Base-by-base conservation (phyloP, 768 basidiomycete genomes). In the Mycena haematopus region DNA sequence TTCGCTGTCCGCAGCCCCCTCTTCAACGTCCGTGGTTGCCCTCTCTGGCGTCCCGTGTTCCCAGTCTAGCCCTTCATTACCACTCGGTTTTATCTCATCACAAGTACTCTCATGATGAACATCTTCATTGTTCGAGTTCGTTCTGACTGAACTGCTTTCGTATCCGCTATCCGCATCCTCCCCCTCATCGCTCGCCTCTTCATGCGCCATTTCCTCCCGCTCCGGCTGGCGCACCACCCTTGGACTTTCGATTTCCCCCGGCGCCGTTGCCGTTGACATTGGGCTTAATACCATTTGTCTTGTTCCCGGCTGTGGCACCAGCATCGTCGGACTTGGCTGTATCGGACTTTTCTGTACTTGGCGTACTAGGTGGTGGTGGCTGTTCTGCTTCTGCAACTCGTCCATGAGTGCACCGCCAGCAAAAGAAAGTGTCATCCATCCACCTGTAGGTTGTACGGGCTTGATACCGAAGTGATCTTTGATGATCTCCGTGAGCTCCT, bases 391-490 rank as follows among this genome's bases (percentile, higher is more conserved):
- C 64, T 58, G 64, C 62, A 58, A 65, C 68, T 58, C 60, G 56
- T 57, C 52, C 52, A 53, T 62, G 55, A 64, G 55, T 50, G 60
- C 52, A 56, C 55, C 50, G 52, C 55, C 58, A 65, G 60, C 67
- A 58, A 59, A 64, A 70, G 60, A 67, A 53, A 63, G 62, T 61
- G 52, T 60, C 65, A 76, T 75, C 75, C 70, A 76, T 74, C 73
- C 77, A 78, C 76, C 76, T 78, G 73, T 45, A 68, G 65, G 57
- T 57, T 60, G 54, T 44, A 35, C 66, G 51, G 61, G 42, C 36
- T 66, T 54, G 57, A 77, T 73, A 2, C 63, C 64, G 65, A 77
- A 78, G 45, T 77, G 65, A 13, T 77, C 73, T 21, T 71, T 69
- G 49, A 83, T 75, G 29, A 80, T 72, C 5, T 65, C 62, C 63